phyloP scores from a whole-genome alignment of 1,139 yeast species.

The Saccharomyces pastorianus region DNA sequence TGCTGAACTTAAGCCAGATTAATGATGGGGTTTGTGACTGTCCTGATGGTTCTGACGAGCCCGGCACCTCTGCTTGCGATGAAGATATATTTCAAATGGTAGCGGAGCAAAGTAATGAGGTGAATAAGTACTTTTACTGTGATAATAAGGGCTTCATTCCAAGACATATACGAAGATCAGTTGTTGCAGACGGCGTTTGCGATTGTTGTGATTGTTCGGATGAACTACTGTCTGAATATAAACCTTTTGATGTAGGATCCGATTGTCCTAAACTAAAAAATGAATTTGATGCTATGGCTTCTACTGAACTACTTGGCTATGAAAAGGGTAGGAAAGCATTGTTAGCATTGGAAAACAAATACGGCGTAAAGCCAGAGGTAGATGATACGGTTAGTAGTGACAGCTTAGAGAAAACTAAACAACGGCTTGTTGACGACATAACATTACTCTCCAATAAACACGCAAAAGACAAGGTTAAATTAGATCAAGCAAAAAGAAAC shows the following conservation, averaged over 20 bases:
- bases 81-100: conserved; percentile 17
- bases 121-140: conserved; percentile 50
- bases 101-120: background rate
- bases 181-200: conserved; percentile 85
- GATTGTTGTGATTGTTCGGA: conserved; percentile 98
- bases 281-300: conserved; percentile 32
- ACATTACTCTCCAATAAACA: conserved; percentile 8
- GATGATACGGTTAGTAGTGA: conserved; percentile 2
- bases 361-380: conserved; percentile 16
- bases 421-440: conserved; percentile 5
- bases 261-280: conserved; percentile 44
- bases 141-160: conserved; percentile 63
- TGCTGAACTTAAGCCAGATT: conserved; percentile 51
- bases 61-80: conserved; percentile 84
- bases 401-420: conserved; percentile 1
- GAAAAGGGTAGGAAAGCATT: conserved; percentile 25
- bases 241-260: conserved; percentile 28
- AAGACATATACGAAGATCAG: conserved; percentile 42
- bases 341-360: conserved; percentile 21
- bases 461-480: conserved; percentile 8
- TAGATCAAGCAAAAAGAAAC: conserved; percentile 11
- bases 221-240: conserved; percentile 40
- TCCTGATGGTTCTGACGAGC: conserved; percentile 97
- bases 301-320: conserved; percentile 24
- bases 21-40: conserved; percentile 93